A percentile compares a stretch with the other conserved stretches of the same genome.
phyloP scores from a whole-genome alignment of 176 grass and related monocot genomes.

The Avena sativa region DNA sequence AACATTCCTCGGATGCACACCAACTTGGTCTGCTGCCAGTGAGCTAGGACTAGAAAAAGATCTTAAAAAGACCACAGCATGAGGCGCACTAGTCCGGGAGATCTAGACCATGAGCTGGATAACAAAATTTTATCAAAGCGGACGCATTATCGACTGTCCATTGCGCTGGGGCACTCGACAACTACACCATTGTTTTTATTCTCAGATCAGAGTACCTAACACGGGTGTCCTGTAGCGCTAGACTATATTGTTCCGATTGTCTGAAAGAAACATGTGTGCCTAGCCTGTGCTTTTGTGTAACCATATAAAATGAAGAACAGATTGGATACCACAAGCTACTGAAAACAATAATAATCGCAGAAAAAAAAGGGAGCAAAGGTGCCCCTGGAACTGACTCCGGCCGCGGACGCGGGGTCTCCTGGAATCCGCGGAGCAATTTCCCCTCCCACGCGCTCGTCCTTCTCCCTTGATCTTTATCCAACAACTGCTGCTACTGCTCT shows the following conservation, averaged over 20 bases:
- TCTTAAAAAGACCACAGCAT: background rate
- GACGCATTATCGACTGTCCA: too few relatives aligned
- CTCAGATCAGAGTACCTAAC: background rate
- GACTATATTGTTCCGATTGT: background rate
- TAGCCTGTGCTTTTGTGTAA: slow-evolving; percentile 3
- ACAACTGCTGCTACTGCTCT: background rate
- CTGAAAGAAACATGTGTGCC: slow-evolving; percentile 25
- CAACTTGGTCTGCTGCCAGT: too few relatives aligned
- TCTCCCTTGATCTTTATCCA: background rate
- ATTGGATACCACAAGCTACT: background rate
- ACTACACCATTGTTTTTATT: background rate
- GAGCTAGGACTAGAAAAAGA: too few relatives aligned
- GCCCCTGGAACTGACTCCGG: background rate
- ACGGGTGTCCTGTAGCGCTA: background rate
- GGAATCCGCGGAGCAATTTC: slow-evolving; percentile 35
- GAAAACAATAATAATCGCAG: background rate
- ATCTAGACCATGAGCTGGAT: background rate
- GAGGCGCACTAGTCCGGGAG: background rate
- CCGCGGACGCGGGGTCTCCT: background rate
- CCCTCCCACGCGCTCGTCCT: slow-evolving; percentile 24
- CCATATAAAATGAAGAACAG: background rate
- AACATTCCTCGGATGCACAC: too few relatives aligned
- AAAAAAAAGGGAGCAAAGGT: background rate
- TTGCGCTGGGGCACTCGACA: background rate
- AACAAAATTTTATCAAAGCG: background rate